Conservation (phyloP, 2,329 filamentous ascomycete species). For the Hypoxylon sp. region DNA sequence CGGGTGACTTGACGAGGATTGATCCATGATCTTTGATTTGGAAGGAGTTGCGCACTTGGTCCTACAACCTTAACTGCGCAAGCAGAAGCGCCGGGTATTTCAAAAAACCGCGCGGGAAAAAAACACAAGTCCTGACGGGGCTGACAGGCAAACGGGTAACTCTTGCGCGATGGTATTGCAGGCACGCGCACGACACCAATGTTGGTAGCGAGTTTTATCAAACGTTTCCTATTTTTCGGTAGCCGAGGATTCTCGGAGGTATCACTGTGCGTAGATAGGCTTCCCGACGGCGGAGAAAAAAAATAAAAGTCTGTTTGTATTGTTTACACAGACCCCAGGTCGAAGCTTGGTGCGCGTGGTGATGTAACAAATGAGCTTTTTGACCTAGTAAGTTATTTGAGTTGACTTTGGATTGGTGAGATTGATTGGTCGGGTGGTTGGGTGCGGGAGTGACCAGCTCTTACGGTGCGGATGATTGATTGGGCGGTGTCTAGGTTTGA, state of each 20-base stretch:
- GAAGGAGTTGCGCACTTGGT: constrained; percentile 39
- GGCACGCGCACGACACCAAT: constrained; percentile 36
- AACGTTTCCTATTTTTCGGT: constrained; percentile 34
- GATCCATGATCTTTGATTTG: constrained; percentile 64
- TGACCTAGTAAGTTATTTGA: constrained; percentile 44
- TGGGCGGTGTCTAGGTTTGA: constrained; percentile 30
- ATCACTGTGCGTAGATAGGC: constrained; percentile 34
- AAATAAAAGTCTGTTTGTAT: constrained; percentile 43
- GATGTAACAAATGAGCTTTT: constrained; percentile 54
- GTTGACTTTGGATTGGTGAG: constrained; percentile 51
- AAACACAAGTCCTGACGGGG: constrained; percentile 28
- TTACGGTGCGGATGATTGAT: constrained; percentile 34
- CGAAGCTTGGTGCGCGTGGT: constrained; percentile 47
- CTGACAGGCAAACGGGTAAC: constrained; percentile 39
- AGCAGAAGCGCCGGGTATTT: constrained; percentile 40
- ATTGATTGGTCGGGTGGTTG: constrained; percentile 52
- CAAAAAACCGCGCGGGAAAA: constrained; percentile 37
- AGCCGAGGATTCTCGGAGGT: constrained; percentile 36
- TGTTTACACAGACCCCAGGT: constrained; percentile 46
- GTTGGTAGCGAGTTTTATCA: constrained; percentile 26
- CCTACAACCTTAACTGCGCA: constrained; percentile 38
- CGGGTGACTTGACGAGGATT: constrained; percentile 68
- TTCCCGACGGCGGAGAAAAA: constrained; percentile 46
- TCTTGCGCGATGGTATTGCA: constrained; percentile 44
- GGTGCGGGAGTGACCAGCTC: constrained; percentile 39